Conservation (phyloP, 139 green algal genomes). For the Chlamydomonas schloesseri region DNA sequence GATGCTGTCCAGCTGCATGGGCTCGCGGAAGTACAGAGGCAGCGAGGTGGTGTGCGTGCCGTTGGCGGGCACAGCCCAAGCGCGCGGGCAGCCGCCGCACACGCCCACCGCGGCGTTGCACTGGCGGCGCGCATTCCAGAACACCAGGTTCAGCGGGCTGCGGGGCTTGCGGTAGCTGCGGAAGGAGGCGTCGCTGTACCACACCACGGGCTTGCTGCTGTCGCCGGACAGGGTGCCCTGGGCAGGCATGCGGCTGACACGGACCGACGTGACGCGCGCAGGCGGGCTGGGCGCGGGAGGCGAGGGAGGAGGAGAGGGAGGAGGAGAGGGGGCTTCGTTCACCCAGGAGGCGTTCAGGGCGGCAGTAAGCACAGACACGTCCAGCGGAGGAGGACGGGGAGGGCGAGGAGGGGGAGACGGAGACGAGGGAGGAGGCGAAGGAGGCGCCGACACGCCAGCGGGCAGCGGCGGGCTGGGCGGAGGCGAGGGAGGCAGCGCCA, state of each 20-base stretch:
- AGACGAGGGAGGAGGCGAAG: background rate
- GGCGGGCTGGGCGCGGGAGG: background rate
- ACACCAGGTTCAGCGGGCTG: slow-evolving; percentile 37
- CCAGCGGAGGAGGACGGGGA: background rate
- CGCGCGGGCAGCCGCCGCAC: background rate
- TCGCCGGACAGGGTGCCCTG: background rate
- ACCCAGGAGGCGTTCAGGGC: background rate
- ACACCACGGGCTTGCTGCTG: background rate
- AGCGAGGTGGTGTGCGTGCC: background rate
- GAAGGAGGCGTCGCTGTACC: slow-evolving; percentile 18
- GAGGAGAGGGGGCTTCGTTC: background rate
- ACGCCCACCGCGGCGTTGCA: background rate
- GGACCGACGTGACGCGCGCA: background rate
- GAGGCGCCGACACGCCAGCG: background rate
- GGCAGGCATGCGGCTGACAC: background rate
- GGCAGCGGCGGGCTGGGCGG: slow-evolving; percentile 15
- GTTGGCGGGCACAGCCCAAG: background rate
- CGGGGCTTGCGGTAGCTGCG: background rate
- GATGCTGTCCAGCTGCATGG: slow-evolving; percentile 27
- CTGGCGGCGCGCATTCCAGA: background rate
- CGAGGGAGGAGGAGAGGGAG: background rate
- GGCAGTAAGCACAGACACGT: background rate
- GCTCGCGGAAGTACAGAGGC: slow-evolving; percentile 1
- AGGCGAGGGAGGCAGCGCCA: slow-evolving; percentile 23
- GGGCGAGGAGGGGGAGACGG: background rate